Base-by-base conservation (phyloP, 768 basidiomycete genomes). In the Mycena sanguinolenta region DNA sequence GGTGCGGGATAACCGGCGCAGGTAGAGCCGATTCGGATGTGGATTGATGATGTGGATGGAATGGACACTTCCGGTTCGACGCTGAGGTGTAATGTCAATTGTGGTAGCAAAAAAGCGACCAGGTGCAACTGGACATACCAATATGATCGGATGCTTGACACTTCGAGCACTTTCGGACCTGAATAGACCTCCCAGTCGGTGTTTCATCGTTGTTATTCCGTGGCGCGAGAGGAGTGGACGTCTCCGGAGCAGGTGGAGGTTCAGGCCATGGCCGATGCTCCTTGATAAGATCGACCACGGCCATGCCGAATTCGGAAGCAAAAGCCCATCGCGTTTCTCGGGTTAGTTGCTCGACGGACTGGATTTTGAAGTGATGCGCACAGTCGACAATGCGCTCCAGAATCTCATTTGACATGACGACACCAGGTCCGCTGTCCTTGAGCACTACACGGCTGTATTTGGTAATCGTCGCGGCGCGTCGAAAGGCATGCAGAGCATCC, bases 311-410 rank as follows among this genome's bases (percentile, higher is more conserved):
- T 36, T 59, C 58, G 19, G 2, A 23, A 17, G 39, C 58, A 27
- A 38, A 38, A 2, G 58, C 58, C n/a, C 69, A 25, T 74, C 55
- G 25, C 9, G 67, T 69, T 63, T 72, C 67, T 25, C 54, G 50
- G 23, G n/a, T 28, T n/a, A 72, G 44, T 23, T 72, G 58, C 50
- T 72, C 67, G 6, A 57, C 19, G 44, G 59, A 61, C 30, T 46
- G 36, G 52, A 72, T 63, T 49, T 68, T 72, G 30, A 50, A 17
- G 28, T 32, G 36, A 30, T 69, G 67, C 38, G 71, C 60, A 46
- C 59, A 63, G 30, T 72, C 61, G 25, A 72, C 67, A 38, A 72
- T 72, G 54, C 71, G 66, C 53, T 67, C 53, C 13, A 72, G 46
- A n/a, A 68, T 49, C 50, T 54, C 64, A 30, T 59, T 59, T 17